Evolutionary conservation across 768 basidiomycete species (phyloP).

Genomic region (Tulasnella sp.): DNA sequence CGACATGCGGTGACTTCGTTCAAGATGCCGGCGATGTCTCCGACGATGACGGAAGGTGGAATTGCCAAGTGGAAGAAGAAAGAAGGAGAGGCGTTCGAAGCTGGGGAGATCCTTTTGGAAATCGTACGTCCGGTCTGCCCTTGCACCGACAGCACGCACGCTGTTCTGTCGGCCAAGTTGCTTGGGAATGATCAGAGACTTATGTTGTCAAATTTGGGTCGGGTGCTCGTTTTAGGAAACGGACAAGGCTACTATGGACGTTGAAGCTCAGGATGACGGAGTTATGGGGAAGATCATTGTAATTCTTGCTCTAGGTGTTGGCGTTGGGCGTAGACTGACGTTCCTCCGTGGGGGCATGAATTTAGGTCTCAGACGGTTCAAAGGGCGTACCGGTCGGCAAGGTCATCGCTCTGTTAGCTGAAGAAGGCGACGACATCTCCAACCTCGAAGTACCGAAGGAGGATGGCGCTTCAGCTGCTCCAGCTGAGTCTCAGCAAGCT

Average conservation of each 20-base stretch:
- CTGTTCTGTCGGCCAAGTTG: not conserved
- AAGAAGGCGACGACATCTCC: slow-evolving; percentile 93
- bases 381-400: slow-evolving; percentile 85
- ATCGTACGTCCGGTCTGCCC: slow-evolving; percentile 56
- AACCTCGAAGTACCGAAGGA: slow-evolving; percentile 62
- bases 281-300: slow-evolving; percentile 91
- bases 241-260: slow-evolving; percentile 95
- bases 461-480: slow-evolving; percentile 36
- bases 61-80: slow-evolving; percentile 87
- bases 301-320: slow-evolving; percentile 34
- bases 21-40: slow-evolving; percentile 95
- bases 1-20: slow-evolving; percentile 67
- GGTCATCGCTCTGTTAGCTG: slow-evolving; percentile 86
- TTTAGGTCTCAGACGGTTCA: slow-evolving; percentile 66
- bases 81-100: slow-evolving; percentile 71
- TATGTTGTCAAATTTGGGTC: not conserved
- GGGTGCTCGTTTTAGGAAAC: slow-evolving; percentile 58
- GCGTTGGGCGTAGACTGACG: not conserved
- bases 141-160: not conserved
- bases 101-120: slow-evolving; percentile 85
- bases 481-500: slow-evolving; percentile 28
- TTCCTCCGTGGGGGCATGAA: too few relatives aligned
- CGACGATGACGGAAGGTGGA: slow-evolving; percentile 94
- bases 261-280: slow-evolving; percentile 97
- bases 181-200: not conserved